Evolutionary conservation across 179 eudicot species (phyloP), one percentile per base, ranked within the genome.

Genomic region (Silene vulgaris): DNA sequence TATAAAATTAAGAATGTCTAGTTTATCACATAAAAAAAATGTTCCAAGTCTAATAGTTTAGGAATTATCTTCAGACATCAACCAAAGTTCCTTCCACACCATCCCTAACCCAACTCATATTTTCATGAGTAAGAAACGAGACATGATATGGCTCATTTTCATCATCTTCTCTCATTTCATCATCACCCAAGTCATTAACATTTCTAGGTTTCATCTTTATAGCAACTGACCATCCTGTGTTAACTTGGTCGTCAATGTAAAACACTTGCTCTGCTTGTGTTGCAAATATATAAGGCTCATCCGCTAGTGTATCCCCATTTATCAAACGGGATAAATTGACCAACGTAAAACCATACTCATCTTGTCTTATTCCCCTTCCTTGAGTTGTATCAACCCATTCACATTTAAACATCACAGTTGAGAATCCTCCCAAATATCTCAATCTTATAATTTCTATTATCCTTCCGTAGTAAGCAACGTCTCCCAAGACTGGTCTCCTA

Each of bases 351-450:
- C 77, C 50, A 3, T 28, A 50, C 48, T 65, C 66, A 28, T 65
- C 71, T n/a, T 26, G 28, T 32, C 19, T 74, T 14, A 65, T 5
- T 8, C 77, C 71, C 3, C 40, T 74, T 6, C 62, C 43, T 20
- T 3, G 65, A 57, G n/a, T 76, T 19, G 71, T 26, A 59, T 76
- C 73, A 54, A 23, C 35, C 79, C 79, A 76, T 8, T 76, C 74
- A 40, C 79, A 40, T 30, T 57, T 76, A 26, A 69, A 69, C 19
- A 69, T 69, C 1, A 69, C 29, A 1, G 9, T 16, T 3, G 35
- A 37, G 21, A 32, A 40, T 0, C 57, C 69, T 13, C 69, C 76
- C 4, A 60, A 23, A 35, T 35, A 35, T 35, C 40, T 35, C 40
- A 35, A 35, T 35, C 7, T 35, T 35, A 35, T 35, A 4, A 35